Conservation (phyloP, 352 stramenopile species). For the Globisporangium echinulatum region DNA sequence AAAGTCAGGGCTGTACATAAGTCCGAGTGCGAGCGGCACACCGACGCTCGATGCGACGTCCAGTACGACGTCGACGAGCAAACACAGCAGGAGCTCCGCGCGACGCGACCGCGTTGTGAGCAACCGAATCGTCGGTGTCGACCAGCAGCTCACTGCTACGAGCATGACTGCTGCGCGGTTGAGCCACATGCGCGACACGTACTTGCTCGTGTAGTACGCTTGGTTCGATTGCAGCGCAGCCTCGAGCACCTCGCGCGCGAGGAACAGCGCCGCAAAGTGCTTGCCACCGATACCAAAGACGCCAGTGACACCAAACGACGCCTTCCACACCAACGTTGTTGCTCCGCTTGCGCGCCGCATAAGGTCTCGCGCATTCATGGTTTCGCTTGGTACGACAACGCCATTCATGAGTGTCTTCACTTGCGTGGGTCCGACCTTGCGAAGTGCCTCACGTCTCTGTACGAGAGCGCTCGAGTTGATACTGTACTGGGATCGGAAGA, state of each 20-base stretch:
- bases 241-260: constrained; percentile 13
- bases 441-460: too few species aligned
- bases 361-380: too few species aligned
- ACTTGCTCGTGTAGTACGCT: constrained; percentile 9
- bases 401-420: too few species aligned
- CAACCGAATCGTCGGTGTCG: constrained; percentile 1
- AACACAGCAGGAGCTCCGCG: not conserved
- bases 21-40: not conserved
- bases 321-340: not conserved
- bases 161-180: not conserved
- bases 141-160: constrained; percentile 8
- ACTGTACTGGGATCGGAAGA: constrained; percentile 8
- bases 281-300: constrained; percentile 9
- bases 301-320: constrained; percentile 2
- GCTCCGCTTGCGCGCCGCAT: too few species aligned
- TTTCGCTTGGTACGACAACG: too few species aligned
- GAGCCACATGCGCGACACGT: constrained; percentile 3
- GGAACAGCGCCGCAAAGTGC: constrained; percentile 10
- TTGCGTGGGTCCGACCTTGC: too few species aligned
- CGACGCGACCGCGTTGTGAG: not conserved
- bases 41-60: not conserved
- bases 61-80: not conserved
- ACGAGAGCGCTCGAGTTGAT: not conserved
- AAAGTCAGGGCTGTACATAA: not conserved
- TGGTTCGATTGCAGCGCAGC: constrained; percentile 12